Evolutionary conservation across 306 rosid genomes (phyloP), one percentile per base, ranked within the genome.

Genomic region (Nissolia schottii): DNA sequence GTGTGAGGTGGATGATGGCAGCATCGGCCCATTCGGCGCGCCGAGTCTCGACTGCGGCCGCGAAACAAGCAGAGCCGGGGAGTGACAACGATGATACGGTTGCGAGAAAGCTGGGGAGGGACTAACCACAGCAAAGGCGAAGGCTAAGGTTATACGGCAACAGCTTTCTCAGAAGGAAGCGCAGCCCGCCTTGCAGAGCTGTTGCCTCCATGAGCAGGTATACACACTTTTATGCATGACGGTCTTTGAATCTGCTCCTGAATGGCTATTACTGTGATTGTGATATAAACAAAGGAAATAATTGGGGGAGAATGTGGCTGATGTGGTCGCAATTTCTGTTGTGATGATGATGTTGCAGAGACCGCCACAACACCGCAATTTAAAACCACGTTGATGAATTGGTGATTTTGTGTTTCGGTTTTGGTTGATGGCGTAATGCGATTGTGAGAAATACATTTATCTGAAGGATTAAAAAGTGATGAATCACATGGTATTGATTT

Each of bases 171-270:
- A 70, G 4, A 91, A 77, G 60, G 73, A 38, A 3, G 67, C 71
- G 62, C 83, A 82, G 28, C 71, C 77, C 15, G 15, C 80, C 57
- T 56, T 89, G 82, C 79, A 62, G 73, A 83, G 97, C 88, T 7
- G 78, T 94, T 0, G 91, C 92, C 41, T 86, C 96, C 48, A 91
- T 91, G 96, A 94, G 95, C 87, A 91, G 93, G 98, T 94, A 37
- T 7, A 37, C 10, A 37, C 11, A 37, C 40, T 35, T 37, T 37
- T 43, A 2, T 13, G 46, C 46, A 12, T 40, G 14, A 14, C 4
- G 7, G 14, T 40, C 2, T 51, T 51, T 51, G 22, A 10, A 22
- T 51, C 12, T 53, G 8, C 5, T 10, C 7, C 12, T 24, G 16
- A 4, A 7, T 3, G 10, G 32, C 11, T 0, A 24, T 54, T 12